Percentiles rank a stretch among this genome's conserved stretches.
These are phyloP conservation scores for Citeromyces nyonsensis DNA, from an alignment of 805 yeast genomes.

Conservation along the genomic window DNA sequence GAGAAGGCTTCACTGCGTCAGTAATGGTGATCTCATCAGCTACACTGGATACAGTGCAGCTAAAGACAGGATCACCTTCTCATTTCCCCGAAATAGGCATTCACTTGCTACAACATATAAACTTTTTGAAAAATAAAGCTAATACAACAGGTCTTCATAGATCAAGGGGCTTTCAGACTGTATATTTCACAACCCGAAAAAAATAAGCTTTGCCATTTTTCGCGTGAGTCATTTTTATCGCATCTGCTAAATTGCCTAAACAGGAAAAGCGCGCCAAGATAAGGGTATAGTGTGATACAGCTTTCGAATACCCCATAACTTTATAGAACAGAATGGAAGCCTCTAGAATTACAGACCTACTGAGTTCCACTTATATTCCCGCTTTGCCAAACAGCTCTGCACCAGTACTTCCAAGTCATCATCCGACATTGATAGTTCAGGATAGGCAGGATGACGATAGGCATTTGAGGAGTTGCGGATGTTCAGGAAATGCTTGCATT, in stretches of 20 bases:
- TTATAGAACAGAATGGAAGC: constrained; percentile 15
- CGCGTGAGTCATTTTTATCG: background rate
- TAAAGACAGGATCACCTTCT: too few relatives aligned
- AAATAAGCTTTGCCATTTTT: too few relatives aligned
- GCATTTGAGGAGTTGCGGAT: constrained; percentile 15
- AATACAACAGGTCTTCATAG: too few relatives aligned
- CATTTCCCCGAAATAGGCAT: too few relatives aligned
- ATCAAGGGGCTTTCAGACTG: too few relatives aligned
- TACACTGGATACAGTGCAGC: too few relatives aligned
- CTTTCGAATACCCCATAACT: background rate
- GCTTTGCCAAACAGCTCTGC: constrained; percentile 6
- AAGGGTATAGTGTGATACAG: background rate
- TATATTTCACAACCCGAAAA: too few relatives aligned
- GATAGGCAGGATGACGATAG: constrained; percentile 13
- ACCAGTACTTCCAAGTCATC: constrained; percentile 15
- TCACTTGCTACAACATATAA: too few relatives aligned
- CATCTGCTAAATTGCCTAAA: background rate
- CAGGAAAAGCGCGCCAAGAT: background rate
- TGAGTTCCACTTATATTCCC: constrained; percentile 17
- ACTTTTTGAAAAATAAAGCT: too few relatives aligned
- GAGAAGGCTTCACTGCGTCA: too few relatives aligned
- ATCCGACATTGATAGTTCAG: constrained; percentile 17
- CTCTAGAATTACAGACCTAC: constrained; percentile 12
- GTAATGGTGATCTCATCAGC: too few relatives aligned
- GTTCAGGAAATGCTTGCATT: constrained; percentile 16